Conservation (phyloP, 2,329 filamentous ascomycete genomes). For the Ophiostoma angusticollis region DNA sequence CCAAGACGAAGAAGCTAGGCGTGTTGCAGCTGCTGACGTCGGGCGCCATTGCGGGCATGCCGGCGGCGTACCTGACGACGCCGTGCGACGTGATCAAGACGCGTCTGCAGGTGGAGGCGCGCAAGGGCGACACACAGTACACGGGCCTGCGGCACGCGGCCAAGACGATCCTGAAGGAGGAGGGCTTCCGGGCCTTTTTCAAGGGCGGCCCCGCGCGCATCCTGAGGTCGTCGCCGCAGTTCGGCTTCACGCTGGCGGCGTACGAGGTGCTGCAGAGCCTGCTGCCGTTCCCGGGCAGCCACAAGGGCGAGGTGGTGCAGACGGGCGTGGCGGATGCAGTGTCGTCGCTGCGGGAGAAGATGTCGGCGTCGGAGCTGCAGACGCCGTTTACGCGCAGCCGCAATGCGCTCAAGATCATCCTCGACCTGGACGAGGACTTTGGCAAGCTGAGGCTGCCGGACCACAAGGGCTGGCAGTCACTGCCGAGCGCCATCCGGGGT, state of each 20-base stretch:
- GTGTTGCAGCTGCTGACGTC: constrained; percentile 84
- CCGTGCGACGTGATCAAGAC: constrained; percentile 99
- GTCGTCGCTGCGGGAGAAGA: constrained; percentile 2
- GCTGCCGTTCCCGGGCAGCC: constrained; percentile 63
- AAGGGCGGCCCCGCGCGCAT: constrained; percentile 95
- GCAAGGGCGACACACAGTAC: constrained; percentile 86
- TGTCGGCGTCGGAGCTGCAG: constrained; percentile 18
- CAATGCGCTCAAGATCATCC: constrained; percentile 89
- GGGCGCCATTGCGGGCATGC: constrained; percentile 89
- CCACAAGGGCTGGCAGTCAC: constrained; percentile 38
- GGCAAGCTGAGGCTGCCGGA: constrained; percentile 55
- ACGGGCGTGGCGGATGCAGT: constrained; percentile 48
- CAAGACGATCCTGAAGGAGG: constrained; percentile 69
- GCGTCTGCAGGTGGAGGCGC: constrained; percentile 88
- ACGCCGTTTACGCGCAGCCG: constrained; percentile 51
- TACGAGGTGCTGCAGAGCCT: constrained; percentile 82
- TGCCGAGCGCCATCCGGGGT: constrained; percentile 38
- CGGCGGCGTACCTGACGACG: constrained; percentile 86
- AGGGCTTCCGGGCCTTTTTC: constrained; percentile 95
- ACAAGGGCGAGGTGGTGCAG: constrained; percentile 36
- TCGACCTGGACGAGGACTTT: constrained; percentile 90
- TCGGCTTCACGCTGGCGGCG: constrained; percentile 90
- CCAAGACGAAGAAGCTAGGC: constrained; percentile 72
- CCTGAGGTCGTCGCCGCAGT: constrained; percentile 87
- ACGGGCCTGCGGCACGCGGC: constrained; percentile 79